Percentiles rank a stretch among this genome's conserved stretches.
Conservation (phyloP, 2,329 filamentous ascomycete genomes). For the Neonectria ditissima region DNA sequence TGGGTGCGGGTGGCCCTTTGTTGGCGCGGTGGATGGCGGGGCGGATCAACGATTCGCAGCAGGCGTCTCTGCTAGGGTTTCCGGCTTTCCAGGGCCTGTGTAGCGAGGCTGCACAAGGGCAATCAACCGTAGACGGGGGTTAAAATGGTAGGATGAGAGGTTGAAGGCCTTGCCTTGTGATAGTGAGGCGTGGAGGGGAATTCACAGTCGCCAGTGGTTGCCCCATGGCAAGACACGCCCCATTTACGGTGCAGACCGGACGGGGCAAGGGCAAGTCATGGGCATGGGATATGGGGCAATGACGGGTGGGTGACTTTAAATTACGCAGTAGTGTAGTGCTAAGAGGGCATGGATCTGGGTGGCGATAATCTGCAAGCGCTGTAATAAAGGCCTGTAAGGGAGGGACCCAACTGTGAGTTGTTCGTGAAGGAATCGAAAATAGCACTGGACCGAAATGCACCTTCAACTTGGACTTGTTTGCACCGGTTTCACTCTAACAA, state of each 20-base stretch:
- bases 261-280: not conserved
- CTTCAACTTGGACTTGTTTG: not conserved
- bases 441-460: not conserved
- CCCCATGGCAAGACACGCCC: slow-evolving; percentile 5
- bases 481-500: not conserved
- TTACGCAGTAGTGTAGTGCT: slow-evolving; percentile 4
- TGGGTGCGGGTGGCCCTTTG: slow-evolving; percentile 31
- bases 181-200: not conserved
- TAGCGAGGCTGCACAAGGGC: slow-evolving; percentile 8
- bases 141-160: slow-evolving; percentile 13
- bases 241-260: not conserved
- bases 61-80: too few relatives aligned
- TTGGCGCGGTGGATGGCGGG: slow-evolving; percentile 18
- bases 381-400: not conserved
- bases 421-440: not conserved
- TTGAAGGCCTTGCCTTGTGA: not conserved
- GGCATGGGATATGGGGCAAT: slow-evolving; percentile 9
- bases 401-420: too few relatives aligned
- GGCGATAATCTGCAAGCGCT: not conserved
- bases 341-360: not conserved
- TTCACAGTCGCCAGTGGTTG: not conserved
- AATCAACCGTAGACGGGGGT: slow-evolving; percentile 1
- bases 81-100: not conserved
- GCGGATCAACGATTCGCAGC: slow-evolving; percentile 44
- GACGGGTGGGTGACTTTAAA: slow-evolving; percentile 8